Evolutionary conservation across 306 rosid species (phyloP).

Genomic region (Lablab purpureus): DNA sequence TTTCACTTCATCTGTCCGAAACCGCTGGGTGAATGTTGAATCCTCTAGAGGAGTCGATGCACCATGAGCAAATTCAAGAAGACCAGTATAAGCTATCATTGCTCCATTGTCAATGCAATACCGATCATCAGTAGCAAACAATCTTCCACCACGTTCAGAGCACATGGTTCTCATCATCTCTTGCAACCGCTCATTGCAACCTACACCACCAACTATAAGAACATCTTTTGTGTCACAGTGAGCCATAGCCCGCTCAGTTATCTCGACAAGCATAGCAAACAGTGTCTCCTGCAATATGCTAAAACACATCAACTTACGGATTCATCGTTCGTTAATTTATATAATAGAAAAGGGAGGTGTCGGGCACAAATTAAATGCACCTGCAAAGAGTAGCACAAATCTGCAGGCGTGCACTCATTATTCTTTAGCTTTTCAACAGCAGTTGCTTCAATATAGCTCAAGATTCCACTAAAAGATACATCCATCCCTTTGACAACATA

Average conservation of each 20-base stretch:
- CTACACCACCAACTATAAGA: constrained; percentile 95
- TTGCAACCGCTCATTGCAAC: constrained; percentile 89
- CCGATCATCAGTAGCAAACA: constrained; percentile 94
- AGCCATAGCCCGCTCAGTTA: constrained; percentile 96
- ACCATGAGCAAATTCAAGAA: constrained; percentile 82
- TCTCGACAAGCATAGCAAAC: constrained; percentile 97
- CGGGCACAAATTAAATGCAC: constrained; percentile 43
- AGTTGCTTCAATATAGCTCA: constrained; percentile 90
- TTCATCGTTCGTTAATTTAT: not conserved
- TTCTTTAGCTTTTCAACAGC: constrained; percentile 79
- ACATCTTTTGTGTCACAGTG: constrained; percentile 90
- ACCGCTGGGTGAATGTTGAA: constrained; percentile 84
- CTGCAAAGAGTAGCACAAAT: constrained; percentile 95
- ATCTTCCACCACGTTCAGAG: constrained; percentile 82
- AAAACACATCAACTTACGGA: constrained; percentile 37
- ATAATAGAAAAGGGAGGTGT: not conserved
- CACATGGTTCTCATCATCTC: constrained; percentile 98
- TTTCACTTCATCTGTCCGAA: constrained; percentile 92
- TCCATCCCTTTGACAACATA: constrained; percentile 97
- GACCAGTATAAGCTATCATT: constrained; percentile 96
- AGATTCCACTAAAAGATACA: constrained; percentile 88
- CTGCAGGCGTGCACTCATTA: constrained; percentile 91
- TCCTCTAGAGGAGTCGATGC: constrained; percentile 70
- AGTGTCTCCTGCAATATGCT: constrained; percentile 67
- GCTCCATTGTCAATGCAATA: constrained; percentile 95